A percentile compares a stretch with the other conserved stretches of the same genome.
These are phyloP conservation scores for Cadophora gregata DNA, from an alignment of 2,329 filamentous ascomycete genomes.

Conservation along the genomic window DNA sequence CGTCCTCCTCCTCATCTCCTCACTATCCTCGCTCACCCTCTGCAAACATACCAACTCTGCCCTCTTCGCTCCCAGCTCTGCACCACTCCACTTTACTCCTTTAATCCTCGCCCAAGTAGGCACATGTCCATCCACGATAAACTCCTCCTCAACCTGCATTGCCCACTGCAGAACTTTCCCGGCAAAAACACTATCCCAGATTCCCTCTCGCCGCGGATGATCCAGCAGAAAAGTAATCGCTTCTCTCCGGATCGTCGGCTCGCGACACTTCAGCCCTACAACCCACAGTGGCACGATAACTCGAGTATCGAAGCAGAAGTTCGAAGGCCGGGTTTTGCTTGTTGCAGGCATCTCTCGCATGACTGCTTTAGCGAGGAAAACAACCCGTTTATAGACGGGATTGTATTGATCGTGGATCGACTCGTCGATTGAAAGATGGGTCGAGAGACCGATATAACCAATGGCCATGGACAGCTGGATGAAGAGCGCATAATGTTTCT, in stretches of 20 bases:
- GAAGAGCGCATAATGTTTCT: constrained; percentile 30
- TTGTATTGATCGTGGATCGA: constrained; percentile 32
- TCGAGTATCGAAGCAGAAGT: constrained; percentile 66
- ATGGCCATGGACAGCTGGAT: constrained; percentile 28
- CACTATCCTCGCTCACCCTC: constrained; percentile 12
- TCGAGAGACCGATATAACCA: constrained; percentile 26
- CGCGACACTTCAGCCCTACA: constrained; percentile 68
- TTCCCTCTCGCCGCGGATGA: constrained; percentile 63
- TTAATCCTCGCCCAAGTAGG: constrained; percentile 31
- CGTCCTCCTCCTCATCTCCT: constrained; percentile 22
- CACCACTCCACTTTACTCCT: constrained; percentile 8
- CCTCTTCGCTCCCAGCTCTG: constrained; percentile 6
- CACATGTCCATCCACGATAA: constrained; percentile 25
- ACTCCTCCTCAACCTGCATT: constrained; percentile 32
- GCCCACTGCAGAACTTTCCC: constrained; percentile 31
- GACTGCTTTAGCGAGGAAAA: constrained; percentile 26
- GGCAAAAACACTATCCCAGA: constrained; percentile 52
- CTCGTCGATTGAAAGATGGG: constrained; percentile 28
- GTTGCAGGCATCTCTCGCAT: constrained; percentile 23
- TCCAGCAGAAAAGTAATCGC: constrained; percentile 65
- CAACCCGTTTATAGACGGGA: constrained; percentile 26
- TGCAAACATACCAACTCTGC: constrained; percentile 10
- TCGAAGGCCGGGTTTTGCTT: constrained; percentile 23
- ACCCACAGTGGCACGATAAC: constrained; percentile 69
- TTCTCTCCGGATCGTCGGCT: constrained; percentile 59